Percentiles rank a stretch among this genome's conserved stretches.
Conservation (phyloP, 331 rosid species). For the Saraca asoca region DNA sequence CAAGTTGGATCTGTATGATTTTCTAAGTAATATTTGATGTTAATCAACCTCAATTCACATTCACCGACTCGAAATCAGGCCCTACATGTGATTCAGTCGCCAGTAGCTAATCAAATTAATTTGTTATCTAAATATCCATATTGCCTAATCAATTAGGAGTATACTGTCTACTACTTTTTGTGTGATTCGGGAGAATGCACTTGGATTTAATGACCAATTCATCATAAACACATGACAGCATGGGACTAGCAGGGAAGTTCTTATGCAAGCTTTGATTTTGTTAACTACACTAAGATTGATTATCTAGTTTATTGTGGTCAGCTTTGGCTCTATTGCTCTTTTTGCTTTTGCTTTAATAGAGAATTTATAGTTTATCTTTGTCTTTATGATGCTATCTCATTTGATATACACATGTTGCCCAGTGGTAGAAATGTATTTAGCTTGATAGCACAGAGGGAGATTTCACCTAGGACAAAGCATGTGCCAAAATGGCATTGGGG, state of each 20-base stretch:
- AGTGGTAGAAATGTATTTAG: slow-evolving; percentile 56
- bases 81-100: neutral
- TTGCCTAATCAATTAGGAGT: slow-evolving; percentile 1
- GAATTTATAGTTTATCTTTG: neutral
- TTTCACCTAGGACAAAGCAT: slow-evolving; percentile 59
- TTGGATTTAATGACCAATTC: neutral
- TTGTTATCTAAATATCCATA: slow-evolving; percentile 9
- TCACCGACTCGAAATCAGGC: slow-evolving; percentile 1
- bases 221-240: neutral
- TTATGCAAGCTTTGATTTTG: slow-evolving; percentile 7
- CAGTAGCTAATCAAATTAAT: slow-evolving; percentile 2
- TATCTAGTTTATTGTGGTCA: slow-evolving; percentile 2
- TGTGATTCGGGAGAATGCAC: neutral
- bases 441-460: slow-evolving; percentile 63
- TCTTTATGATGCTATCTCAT: slow-evolving; percentile 13
- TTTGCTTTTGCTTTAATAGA: neutral
- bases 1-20: slow-evolving; percentile 13
- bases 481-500: slow-evolving; percentile 55
- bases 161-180: neutral
- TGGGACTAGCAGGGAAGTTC: neutral
- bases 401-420: slow-evolving; percentile 20
- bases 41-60: neutral
- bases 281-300: neutral
- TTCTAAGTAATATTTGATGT: slow-evolving; percentile 6
- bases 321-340: neutral